phyloP scores from a whole-genome alignment of 768 basidiomycete genomes.

The Mrakia hoshinonis region DNA sequence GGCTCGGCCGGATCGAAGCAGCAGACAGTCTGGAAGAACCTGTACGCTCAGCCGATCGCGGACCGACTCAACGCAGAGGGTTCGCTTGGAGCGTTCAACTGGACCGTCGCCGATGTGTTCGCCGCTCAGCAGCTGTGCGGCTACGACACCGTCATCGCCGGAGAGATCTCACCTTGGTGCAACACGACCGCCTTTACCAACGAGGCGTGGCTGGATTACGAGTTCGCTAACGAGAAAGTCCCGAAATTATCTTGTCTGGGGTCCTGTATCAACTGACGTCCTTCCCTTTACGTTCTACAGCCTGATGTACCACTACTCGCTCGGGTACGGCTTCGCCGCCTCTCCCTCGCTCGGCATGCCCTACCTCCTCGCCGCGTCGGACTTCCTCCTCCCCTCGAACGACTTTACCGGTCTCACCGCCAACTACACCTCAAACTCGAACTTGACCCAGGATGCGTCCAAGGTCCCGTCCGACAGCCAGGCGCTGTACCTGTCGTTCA shows the following conservation, averaged over 20 bases:
- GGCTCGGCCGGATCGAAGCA: background rate
- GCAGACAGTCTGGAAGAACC: background rate
- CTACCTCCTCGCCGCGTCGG: conserved; percentile 3
- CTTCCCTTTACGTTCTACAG: background rate
- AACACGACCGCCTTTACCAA: conserved; percentile 9
- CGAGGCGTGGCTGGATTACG: conserved; percentile 8
- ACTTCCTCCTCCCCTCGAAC: background rate
- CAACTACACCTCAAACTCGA: background rate
- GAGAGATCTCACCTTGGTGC: background rate
- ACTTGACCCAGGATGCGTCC: background rate
- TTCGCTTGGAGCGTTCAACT: background rate
- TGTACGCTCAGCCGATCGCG: background rate
- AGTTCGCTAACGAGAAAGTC: conserved; percentile 16
- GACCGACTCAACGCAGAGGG: conserved; percentile 6
- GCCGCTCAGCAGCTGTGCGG: conserved; percentile 11
- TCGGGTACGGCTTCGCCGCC: conserved; percentile 7
- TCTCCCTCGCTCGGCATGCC: conserved; percentile 16
- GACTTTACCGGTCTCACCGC: background rate
- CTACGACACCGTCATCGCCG: conserved; percentile 13
- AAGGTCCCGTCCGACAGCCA: background rate
- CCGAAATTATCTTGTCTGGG: too few species aligned
- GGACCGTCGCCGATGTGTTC: conserved; percentile 5
- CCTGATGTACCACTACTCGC: conserved; percentile 11
- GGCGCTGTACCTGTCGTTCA: background rate
- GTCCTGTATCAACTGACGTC: too few species aligned